phyloP scores from a whole-genome alignment of 176 grass and related monocot genomes.

The Hordeum marinum region DNA sequence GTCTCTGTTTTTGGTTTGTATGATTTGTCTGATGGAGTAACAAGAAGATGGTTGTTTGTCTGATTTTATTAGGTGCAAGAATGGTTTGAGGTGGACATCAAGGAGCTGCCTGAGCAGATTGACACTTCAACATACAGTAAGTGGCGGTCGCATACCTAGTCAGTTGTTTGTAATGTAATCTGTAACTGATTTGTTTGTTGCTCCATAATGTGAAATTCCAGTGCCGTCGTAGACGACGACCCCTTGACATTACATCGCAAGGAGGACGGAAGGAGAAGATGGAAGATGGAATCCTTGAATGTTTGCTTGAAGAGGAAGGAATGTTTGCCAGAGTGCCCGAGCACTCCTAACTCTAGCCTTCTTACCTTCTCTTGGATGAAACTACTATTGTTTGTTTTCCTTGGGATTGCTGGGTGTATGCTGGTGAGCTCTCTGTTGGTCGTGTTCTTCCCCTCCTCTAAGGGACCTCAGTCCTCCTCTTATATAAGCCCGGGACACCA shows the following conservation, averaged over 20 bases:
- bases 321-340: too few species aligned
- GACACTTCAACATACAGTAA: constrained; percentile 99
- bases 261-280: neutral
- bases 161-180: neutral
- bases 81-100: constrained; percentile 98
- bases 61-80: constrained; percentile 81
- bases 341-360: too few species aligned
- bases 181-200: neutral
- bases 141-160: constrained; percentile 7
- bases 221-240: neutral
- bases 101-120: constrained; percentile 95
- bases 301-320: neutral
- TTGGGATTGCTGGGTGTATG: too few species aligned
- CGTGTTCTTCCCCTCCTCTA: too few species aligned
- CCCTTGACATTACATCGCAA: neutral
- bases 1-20: neutral
- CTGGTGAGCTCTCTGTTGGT: too few species aligned
- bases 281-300: neutral
- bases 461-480: too few species aligned
- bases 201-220: neutral
- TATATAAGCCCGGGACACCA: too few species aligned
- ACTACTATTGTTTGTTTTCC: too few species aligned
- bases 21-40: neutral
- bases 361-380: too few species aligned
- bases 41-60: neutral